Evolutionary conservation across 75 land plant species (phyloP).

Genomic region (Cryptomeria japonica): DNA sequence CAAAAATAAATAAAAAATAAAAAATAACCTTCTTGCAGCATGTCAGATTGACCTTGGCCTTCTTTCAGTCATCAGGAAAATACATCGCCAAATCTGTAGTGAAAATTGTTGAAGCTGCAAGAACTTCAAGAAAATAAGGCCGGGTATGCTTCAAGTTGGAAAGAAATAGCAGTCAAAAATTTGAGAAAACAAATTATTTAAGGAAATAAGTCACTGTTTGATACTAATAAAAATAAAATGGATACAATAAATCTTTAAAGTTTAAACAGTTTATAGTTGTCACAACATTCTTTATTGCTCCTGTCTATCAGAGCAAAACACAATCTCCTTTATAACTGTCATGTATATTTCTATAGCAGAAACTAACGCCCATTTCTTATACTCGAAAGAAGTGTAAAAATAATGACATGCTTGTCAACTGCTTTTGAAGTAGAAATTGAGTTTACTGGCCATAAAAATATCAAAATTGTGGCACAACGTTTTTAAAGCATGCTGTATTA

Average conservation of each 20-base stretch:
- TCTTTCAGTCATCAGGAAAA: neutral
- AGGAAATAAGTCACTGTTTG: neutral
- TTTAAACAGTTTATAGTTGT: neutral
- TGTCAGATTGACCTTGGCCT: neutral
- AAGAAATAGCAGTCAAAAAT: neutral
- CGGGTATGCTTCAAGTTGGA: neutral
- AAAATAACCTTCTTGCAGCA: neutral
- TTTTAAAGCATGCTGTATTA: neutral
- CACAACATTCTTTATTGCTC: neutral
- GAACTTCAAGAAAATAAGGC: neutral
- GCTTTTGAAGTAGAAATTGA: neutral
- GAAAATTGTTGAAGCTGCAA: neutral
- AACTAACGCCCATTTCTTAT: neutral
- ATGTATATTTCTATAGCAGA: neutral
- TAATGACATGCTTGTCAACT: neutral
- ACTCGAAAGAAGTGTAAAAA: neutral
- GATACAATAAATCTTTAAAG: neutral
- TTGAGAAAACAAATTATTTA: too few relatives aligned
- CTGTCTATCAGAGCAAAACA: neutral
- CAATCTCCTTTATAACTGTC: neutral
- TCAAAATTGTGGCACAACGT: neutral
- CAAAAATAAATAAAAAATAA: too few relatives aligned
- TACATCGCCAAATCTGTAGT: neutral
- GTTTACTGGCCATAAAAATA: neutral
- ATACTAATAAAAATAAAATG: too few relatives aligned